Percentiles rank a stretch among this genome's conserved stretches.
These are phyloP conservation scores for Pyrenula massariospora DNA, from an alignment of 495 filamentous ascomycete species.

Conservation along the genomic window DNA sequence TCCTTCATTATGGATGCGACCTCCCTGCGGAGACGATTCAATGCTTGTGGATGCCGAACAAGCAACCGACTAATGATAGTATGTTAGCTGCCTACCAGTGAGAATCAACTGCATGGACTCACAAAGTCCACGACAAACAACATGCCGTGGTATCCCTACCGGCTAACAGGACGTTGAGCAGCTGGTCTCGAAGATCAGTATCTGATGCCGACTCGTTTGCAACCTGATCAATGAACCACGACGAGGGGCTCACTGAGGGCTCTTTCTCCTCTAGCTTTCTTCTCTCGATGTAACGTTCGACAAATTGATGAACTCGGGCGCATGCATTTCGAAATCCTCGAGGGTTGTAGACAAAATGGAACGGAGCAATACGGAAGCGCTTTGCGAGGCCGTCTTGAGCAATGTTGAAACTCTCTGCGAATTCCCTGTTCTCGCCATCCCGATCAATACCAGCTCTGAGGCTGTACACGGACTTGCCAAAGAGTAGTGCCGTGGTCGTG, in stretches of 20 bases:
- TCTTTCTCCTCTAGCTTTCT: constrained; percentile 3
- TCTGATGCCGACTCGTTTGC: constrained; percentile 15
- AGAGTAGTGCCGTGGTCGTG: constrained; percentile 31
- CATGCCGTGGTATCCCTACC: constrained; percentile 52
- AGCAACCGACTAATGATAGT: constrained; percentile 11
- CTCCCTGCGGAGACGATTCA: constrained; percentile 13
- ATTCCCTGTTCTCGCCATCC: constrained; percentile 13
- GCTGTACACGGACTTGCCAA: constrained; percentile 29
- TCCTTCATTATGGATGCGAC: constrained; percentile 15
- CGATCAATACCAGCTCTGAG: constrained; percentile 10
- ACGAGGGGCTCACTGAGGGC: constrained; percentile 1
- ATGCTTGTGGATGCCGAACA: constrained; percentile 13
- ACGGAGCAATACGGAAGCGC: constrained; percentile 23
- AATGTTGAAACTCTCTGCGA: constrained; percentile 24
- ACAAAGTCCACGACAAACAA: constrained; percentile 26
- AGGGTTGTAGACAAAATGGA: constrained; percentile 23
- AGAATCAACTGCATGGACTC: not conserved
- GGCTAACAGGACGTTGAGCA: constrained; percentile 45
- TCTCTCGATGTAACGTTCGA: constrained; percentile 21
- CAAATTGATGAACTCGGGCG: constrained; percentile 23
- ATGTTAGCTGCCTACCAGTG: constrained; percentile 3
- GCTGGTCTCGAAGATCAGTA: constrained; percentile 37
- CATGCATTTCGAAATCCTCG: constrained; percentile 23
- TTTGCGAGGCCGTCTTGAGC: constrained; percentile 25
- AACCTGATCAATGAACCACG: constrained; percentile 14